Percentiles rank a stretch among this genome's conserved stretches.
These are phyloP conservation scores for Pseudopyricularia cyperi DNA, from an alignment of 2,329 filamentous ascomycete genomes.

Conservation along the genomic window DNA sequence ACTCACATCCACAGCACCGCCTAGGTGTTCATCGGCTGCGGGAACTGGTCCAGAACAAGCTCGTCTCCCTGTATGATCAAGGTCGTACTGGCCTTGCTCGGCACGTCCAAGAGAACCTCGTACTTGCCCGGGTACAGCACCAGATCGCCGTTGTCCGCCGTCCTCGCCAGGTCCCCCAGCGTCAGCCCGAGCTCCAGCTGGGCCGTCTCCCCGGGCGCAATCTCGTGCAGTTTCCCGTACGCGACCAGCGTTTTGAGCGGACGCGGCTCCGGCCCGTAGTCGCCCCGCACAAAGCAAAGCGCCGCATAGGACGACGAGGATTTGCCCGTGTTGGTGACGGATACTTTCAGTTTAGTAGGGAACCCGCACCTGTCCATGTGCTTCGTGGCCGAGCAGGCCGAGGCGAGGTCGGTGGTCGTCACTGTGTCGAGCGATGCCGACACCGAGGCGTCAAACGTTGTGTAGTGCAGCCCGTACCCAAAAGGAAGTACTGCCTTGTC, in stretches of 20 bases:
- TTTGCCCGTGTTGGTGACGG: slow-evolving; percentile 33
- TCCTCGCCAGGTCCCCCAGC: slow-evolving; percentile 34
- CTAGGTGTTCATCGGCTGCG: slow-evolving; percentile 1
- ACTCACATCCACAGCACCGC: too few relatives aligned
- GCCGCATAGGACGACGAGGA: slow-evolving; percentile 36
- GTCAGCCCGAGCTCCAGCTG: slow-evolving; percentile 25
- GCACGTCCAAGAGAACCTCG: slow-evolving; percentile 28
- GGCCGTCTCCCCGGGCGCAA: slow-evolving; percentile 17
- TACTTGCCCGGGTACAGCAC: slow-evolving; percentile 42
- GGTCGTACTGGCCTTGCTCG: slow-evolving; percentile 22
- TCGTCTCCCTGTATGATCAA: slow-evolving; percentile 33
- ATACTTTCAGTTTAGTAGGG: slow-evolving; percentile 7
- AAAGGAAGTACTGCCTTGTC: slow-evolving; percentile 36
- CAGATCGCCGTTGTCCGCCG: slow-evolving; percentile 33
- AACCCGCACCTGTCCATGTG: slow-evolving; percentile 11
- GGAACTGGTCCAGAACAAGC: slow-evolving; percentile 23
- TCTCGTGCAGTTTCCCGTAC: slow-evolving; percentile 29
- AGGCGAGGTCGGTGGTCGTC: slow-evolving; percentile 1
- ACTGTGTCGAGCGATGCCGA: background rate
- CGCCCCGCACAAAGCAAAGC: slow-evolving; percentile 33
- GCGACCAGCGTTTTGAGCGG: slow-evolving; percentile 38
- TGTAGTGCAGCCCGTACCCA: slow-evolving; percentile 45
- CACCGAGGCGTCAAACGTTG: slow-evolving; percentile 27
- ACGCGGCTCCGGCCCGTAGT: slow-evolving; percentile 31
- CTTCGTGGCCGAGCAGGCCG: slow-evolving; percentile 15